Percentiles rank a stretch among this genome's conserved stretches.
phyloP scores from a whole-genome alignment of 805 yeast species.

The Teunomyces cretensis region DNA sequence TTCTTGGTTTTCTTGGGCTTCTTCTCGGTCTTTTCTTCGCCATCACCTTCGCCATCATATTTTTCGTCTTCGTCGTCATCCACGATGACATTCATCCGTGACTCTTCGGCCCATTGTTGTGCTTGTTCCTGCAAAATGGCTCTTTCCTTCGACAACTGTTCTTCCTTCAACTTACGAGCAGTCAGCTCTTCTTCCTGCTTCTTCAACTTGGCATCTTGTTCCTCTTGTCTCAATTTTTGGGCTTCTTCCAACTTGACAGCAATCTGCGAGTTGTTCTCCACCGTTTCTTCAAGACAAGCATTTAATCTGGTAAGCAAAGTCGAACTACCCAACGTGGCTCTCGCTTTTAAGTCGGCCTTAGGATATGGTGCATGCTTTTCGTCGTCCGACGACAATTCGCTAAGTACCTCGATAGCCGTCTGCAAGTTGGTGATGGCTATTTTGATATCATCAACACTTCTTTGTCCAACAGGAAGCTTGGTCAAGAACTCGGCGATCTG shows the following conservation, averaged over 20 bases:
- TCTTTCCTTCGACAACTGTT: slow-evolving; percentile 45
- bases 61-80: slow-evolving; percentile 38
- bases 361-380: slow-evolving; percentile 72
- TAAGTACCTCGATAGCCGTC: slow-evolving; percentile 59
- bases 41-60: slow-evolving; percentile 6
- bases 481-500: slow-evolving; percentile 83
- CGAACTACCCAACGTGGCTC: slow-evolving; percentile 82
- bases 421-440: slow-evolving; percentile 55
- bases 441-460: slow-evolving; percentile 63
- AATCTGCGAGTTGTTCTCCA: slow-evolving; percentile 57
- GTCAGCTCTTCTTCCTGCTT: slow-evolving; percentile 42
- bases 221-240: slow-evolving; percentile 60
- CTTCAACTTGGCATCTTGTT: slow-evolving; percentile 36
- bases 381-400: slow-evolving; percentile 52
- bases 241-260: slow-evolving; percentile 72
- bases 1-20: slow-evolving; percentile 14
- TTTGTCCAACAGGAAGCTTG: slow-evolving; percentile 54
- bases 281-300: slow-evolving; percentile 69
- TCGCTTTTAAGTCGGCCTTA: slow-evolving; percentile 72
- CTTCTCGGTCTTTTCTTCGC: slow-evolving; percentile 20
- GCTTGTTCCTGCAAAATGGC: slow-evolving; percentile 53
- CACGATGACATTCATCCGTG: slow-evolving; percentile 34
- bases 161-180: slow-evolving; percentile 46
- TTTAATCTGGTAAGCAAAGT: slow-evolving; percentile 73
- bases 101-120: slow-evolving; percentile 51